These are phyloP conservation scores for Cytospora chrysosperma DNA, from an alignment of 2,329 filamentous ascomycete genomes.

Conservation along the genomic window DNA sequence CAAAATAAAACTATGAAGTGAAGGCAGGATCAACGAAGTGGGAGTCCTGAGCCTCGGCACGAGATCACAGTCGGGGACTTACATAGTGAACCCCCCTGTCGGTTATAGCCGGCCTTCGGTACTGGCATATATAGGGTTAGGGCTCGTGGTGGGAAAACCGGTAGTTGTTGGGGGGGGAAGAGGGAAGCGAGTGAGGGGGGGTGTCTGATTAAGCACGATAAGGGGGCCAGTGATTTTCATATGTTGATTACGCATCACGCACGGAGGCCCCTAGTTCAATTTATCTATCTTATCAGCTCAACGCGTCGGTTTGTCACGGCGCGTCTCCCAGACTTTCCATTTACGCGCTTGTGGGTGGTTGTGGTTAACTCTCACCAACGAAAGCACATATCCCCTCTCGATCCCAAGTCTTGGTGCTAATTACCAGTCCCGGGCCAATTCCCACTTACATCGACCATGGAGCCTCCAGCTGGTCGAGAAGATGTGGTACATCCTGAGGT, in stretches of 20 bases:
- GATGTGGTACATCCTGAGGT: constrained; percentile 78
- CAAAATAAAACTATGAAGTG: background rate
- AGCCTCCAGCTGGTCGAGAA: constrained; percentile 19
- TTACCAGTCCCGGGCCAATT: background rate
- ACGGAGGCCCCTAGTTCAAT: background rate
- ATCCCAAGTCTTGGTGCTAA: background rate
- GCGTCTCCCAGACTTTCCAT: constrained; percentile 23
- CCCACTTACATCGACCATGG: constrained; percentile 19
- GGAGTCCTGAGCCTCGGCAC: constrained; percentile 7
- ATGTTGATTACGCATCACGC: background rate
- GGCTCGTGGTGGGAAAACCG: background rate
- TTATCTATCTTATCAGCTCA: background rate
- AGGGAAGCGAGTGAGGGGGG: background rate
- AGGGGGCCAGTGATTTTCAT: background rate
- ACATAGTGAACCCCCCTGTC: constrained; percentile 6
- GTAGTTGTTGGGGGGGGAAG: background rate
- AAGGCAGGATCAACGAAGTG: background rate
- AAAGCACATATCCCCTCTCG: background rate
- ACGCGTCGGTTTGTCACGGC: constrained; percentile 19
- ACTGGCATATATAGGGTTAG: background rate
- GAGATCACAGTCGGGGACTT: constrained; percentile 12
- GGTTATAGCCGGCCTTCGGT: constrained; percentile 14
- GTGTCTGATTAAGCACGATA: too few species aligned
- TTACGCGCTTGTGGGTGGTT: constrained; percentile 10
- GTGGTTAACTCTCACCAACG: constrained; percentile 3